phyloP scores from a whole-genome alignment of 208 protist genomes.

The Crithidia expoeki region DNA sequence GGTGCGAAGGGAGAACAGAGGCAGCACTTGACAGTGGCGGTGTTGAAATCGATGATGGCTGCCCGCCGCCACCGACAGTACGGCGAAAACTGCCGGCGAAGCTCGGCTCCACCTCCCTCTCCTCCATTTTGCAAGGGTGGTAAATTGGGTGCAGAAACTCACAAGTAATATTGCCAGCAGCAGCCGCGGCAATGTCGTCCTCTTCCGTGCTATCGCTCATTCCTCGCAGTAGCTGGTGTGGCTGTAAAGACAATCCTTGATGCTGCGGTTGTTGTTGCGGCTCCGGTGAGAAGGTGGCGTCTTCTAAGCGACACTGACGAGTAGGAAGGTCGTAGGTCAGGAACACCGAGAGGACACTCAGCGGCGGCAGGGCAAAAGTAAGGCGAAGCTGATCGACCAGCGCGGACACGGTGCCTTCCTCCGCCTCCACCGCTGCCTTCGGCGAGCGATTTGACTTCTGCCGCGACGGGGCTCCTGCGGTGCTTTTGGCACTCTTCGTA shows the following conservation, averaged over 20 bases:
- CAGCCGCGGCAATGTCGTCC: background rate
- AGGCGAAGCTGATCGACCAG: constrained; percentile 22
- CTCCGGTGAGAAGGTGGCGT: constrained; percentile 28
- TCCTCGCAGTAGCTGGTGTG: background rate
- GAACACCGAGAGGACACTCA: constrained; percentile 70
- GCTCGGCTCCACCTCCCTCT: constrained; percentile 15
- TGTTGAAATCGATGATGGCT: background rate
- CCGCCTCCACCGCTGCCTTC: constrained; percentile 14
- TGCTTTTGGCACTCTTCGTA: constrained; percentile 17
- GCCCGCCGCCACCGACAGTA: background rate
- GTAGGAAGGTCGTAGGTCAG: constrained; percentile 71
- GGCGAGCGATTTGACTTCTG: constrained; percentile 16
- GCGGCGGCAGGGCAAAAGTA: constrained; percentile 57
- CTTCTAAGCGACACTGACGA: constrained; percentile 54
- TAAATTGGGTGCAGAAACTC: constrained; percentile 25
- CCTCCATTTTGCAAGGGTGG: constrained; percentile 17
- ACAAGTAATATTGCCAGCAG: background rate
- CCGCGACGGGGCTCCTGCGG: constrained; percentile 9
- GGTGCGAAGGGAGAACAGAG: background rate
- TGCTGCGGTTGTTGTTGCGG: background rate
- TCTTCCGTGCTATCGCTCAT: constrained; percentile 18
- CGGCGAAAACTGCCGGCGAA: constrained; percentile 7
- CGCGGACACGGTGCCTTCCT: constrained; percentile 18
- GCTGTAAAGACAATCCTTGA: no score
- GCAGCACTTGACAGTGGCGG: background rate